phyloP scores from a whole-genome alignment of 306 rosid species.

The Vigna reflexopilosa region DNA sequence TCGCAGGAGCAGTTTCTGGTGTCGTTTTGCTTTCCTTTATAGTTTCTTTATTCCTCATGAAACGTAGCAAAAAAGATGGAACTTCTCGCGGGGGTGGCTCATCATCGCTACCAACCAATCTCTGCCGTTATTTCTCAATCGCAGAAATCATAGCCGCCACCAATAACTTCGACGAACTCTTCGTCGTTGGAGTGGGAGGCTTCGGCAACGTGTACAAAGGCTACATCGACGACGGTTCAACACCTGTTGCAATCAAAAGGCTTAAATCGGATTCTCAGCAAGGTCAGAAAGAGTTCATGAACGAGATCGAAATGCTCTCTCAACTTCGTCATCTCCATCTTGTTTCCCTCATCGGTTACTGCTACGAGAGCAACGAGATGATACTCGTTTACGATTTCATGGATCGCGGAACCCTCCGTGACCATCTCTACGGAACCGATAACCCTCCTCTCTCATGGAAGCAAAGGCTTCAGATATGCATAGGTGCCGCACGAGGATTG shows the following conservation, averaged over 20 bases:
- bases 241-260: neutral
- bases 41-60: too few relatives aligned
- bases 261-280: conserved; percentile 26
- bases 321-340: too few relatives aligned
- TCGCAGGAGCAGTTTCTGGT: too few relatives aligned
- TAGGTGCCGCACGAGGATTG: too few relatives aligned
- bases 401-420: too few relatives aligned
- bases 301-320: conserved; percentile 56
- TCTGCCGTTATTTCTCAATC: conserved; percentile 38
- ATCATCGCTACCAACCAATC: neutral
- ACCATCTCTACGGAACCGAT: too few relatives aligned
- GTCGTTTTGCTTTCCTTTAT: too few relatives aligned
- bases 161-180: conserved; percentile 22
- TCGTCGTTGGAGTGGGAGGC: conserved; percentile 31
- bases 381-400: too few relatives aligned
- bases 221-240: neutral
- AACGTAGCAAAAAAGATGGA: neutral
- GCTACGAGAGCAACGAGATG: too few relatives aligned
- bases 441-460: too few relatives aligned
- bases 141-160: conserved; percentile 41
- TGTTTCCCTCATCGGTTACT: too few relatives aligned
- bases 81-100: neutral
- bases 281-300: conserved; percentile 55
- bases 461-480: too few relatives aligned
- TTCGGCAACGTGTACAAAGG: neutral